Base-by-base conservation (phyloP, 208 protist species). In the Balamuthia mandrillaris region DNA sequence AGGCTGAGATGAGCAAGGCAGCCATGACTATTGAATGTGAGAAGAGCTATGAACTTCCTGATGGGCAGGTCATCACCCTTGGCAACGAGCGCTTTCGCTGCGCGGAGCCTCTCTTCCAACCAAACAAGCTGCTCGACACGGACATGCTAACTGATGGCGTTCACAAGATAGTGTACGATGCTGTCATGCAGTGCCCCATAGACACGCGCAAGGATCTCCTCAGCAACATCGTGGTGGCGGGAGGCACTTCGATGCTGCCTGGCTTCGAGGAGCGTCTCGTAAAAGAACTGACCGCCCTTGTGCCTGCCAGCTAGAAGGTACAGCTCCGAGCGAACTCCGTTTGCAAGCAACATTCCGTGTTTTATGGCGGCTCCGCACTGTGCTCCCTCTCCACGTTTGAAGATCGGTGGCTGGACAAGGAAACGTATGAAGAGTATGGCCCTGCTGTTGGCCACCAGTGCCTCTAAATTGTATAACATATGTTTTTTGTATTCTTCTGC, bases 361-460 rank as follows among this genome's bases (percentile, higher is more conserved):
- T 92, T 91, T 90, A 95, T 31, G 94, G 94, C 77, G 94, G 93
- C 51, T 91, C 91, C 39, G 92, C 96, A 44, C 29, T 96, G 0
- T 72, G 90, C 41, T 91, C 88, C 18, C 75, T 94, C 7, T 63
- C 51, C 24, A 81, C 86, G 27, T 88, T 88, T 45, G 9, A 86
- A 81, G 91, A 97, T 75, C 98, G 98, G 95, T 99, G 97, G 97
- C 97, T 99, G 83, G 96, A 96, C 84, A 98, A 98, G 92, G 92
- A 97, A 81, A 98, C 99, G 91, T 99, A 99, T 88, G 96, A 99
- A 61, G 98, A 99, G 91, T 90, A 91, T 68, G 98, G 98, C 37
- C 94, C 97, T 12, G 90, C 91, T 49, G 99, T 99, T 79, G 96
- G 99, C 37, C 97, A 99, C 93, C 95, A 99, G 90, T 99, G 98